Conservation (phyloP, 169 alveolate species). For the Eimeria tenella region DNA sequence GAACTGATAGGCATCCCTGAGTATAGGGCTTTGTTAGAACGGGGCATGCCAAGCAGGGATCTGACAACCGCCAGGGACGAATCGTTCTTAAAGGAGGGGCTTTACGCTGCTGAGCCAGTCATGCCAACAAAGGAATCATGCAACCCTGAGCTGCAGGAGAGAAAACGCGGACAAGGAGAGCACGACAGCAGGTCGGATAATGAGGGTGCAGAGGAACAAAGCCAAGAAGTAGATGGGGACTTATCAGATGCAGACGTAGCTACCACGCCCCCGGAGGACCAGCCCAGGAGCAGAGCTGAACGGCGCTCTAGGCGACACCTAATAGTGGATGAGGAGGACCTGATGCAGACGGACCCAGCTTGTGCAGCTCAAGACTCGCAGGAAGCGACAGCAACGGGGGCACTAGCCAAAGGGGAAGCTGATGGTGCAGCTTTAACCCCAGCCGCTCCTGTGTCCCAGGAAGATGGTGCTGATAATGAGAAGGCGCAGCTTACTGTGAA, state of each 20-base stretch:
- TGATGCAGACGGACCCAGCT: slow-evolving; percentile 24
- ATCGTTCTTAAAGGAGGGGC: slow-evolving; percentile 60
- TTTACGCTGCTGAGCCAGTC: slow-evolving; percentile 72
- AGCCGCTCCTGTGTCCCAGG: background rate
- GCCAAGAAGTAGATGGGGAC: slow-evolving; percentile 72
- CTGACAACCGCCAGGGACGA: slow-evolving; percentile 58
- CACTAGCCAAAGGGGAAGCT: background rate
- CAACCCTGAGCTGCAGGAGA: slow-evolving; percentile 47
- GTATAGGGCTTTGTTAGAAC: slow-evolving; percentile 52
- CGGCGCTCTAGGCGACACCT: slow-evolving; percentile 40
- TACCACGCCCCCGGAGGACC: slow-evolving; percentile 17
- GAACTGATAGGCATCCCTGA: slow-evolving; percentile 56
- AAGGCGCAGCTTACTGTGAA: background rate
- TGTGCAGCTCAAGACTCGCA: background rate
- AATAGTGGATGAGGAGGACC: slow-evolving; percentile 26
- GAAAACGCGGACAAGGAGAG: slow-evolving; percentile 55
- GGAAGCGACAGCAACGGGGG: background rate
- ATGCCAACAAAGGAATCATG: slow-evolving; percentile 72
- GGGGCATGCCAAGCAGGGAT: slow-evolving; percentile 67
- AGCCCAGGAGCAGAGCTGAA: slow-evolving; percentile 62
- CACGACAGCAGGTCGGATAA: background rate
- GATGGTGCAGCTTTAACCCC: slow-evolving; percentile 9
- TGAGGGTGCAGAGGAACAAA: slow-evolving; percentile 59
- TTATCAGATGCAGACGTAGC: slow-evolving; percentile 48
- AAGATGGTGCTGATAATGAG: background rate